phyloP scores from a whole-genome alignment of 108 stramenopile species.

The Cylindrotheca fusiformis region DNA sequence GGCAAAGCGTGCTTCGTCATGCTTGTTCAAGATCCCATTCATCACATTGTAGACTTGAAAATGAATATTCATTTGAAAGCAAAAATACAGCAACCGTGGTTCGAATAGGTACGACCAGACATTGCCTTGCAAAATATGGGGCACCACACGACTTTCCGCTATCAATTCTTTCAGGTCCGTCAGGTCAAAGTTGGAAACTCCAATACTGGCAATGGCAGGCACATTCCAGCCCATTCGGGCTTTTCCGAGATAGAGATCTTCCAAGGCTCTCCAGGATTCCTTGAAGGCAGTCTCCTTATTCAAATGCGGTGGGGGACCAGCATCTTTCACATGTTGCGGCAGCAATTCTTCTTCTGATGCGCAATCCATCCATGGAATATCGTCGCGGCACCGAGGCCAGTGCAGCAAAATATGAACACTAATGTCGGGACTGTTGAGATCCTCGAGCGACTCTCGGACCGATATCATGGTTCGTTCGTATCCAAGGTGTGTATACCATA shows the following conservation, averaged over 20 bases:
- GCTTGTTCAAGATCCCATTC: slow-evolving; percentile 38
- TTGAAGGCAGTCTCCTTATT: slow-evolving; percentile 75
- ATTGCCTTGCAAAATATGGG: slow-evolving; percentile 72
- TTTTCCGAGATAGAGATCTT: slow-evolving; percentile 51
- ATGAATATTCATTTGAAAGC: slow-evolving; percentile 51
- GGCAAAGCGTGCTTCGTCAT: slow-evolving; percentile 28
- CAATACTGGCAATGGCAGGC: slow-evolving; percentile 70
- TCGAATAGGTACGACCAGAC: slow-evolving; percentile 75
- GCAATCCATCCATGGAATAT: slow-evolving; percentile 85
- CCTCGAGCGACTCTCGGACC: slow-evolving; percentile 27
- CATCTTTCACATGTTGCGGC: slow-evolving; percentile 49
- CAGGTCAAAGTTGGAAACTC: slow-evolving; percentile 81
- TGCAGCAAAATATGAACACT: slow-evolving; percentile 74
- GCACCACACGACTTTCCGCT: slow-evolving; percentile 37
- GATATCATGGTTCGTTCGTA: slow-evolving; percentile 72
- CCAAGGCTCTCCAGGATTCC: slow-evolving; percentile 78
- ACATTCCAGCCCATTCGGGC: not conserved
- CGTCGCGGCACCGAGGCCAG: slow-evolving; percentile 81
- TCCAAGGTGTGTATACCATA: slow-evolving; percentile 84
- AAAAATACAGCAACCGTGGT: slow-evolving; percentile 49
- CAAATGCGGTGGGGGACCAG: slow-evolving; percentile 72
- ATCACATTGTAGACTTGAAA: slow-evolving; percentile 74
- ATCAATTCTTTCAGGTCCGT: slow-evolving; percentile 61
- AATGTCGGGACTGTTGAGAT: slow-evolving; percentile 11
- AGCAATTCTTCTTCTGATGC: slow-evolving; percentile 61